phyloP scores from a whole-genome alignment of 495 filamentous ascomycete genomes.

The Friedmanniomyces simplex region DNA sequence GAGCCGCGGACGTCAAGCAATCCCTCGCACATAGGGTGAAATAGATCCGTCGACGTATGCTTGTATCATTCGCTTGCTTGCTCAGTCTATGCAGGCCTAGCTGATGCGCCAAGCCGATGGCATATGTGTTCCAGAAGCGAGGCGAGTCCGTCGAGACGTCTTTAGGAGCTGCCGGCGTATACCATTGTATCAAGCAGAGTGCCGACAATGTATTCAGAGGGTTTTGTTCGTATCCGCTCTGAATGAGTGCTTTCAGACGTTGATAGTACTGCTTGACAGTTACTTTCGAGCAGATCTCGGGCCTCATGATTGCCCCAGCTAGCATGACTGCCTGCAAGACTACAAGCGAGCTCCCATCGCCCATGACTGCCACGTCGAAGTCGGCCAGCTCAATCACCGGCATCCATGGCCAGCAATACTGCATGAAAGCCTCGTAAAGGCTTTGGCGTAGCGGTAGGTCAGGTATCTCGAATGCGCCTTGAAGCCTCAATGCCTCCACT shows the following conservation, averaged over 20 bases:
- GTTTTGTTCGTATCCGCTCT: background rate
- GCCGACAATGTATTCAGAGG: background rate
- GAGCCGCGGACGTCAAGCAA: background rate
- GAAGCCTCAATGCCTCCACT: background rate
- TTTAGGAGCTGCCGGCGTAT: background rate
- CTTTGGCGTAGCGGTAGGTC: background rate
- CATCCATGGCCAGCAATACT: background rate
- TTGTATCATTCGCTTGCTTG: background rate
- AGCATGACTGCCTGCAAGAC: background rate
- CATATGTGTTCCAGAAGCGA: constrained; percentile 3
- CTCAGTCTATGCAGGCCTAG: background rate
- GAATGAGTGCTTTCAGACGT: background rate
- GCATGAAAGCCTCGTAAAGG: background rate
- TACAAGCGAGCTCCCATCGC: background rate
- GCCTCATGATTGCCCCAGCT: background rate
- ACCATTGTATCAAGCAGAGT: background rate
- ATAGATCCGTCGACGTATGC: background rate
- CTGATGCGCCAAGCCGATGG: background rate
- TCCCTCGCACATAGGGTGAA: background rate
- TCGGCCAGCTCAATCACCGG: background rate
- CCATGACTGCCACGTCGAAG: background rate
- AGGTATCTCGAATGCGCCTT: background rate
- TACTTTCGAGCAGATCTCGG: background rate
- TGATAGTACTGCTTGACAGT: background rate
- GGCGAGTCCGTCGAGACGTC: background rate